Evolutionary conservation across 2,329 filamentous ascomycete genomes (phyloP).

Genomic region (Ilyonectria mors-panacis): DNA sequence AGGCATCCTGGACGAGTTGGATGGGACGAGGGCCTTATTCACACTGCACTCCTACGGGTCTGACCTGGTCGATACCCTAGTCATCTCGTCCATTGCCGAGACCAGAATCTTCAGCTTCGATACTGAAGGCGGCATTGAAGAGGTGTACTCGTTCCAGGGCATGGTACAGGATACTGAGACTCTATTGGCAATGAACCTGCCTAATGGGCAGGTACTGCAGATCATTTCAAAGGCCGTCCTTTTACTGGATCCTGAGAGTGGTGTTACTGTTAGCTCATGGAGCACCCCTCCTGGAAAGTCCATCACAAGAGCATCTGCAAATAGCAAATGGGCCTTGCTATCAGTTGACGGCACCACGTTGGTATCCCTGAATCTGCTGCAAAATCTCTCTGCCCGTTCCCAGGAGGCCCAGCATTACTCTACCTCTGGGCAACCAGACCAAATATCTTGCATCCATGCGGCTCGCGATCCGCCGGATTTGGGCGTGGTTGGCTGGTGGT

Average conservation of each 20-base stretch:
- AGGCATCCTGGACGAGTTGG: constrained; percentile 85
- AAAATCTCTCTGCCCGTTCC: constrained; percentile 70
- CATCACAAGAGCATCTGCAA: constrained; percentile 86
- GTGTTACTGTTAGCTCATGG: constrained; percentile 73
- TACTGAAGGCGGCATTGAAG: constrained; percentile 83
- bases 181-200: constrained; percentile 77
- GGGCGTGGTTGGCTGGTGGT: constrained; percentile 90
- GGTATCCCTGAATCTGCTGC: constrained; percentile 75
- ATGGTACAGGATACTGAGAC: constrained; percentile 80
- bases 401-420: constrained; percentile 72
- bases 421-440: constrained; percentile 63
- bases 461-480: constrained; percentile 74
- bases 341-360: constrained; percentile 83
- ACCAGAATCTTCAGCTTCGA: constrained; percentile 88
- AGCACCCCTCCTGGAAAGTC: constrained; percentile 61
- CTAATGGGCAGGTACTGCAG: constrained; percentile 78
- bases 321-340: constrained; percentile 77
- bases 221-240: constrained; percentile 77
- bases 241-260: constrained; percentile 73
- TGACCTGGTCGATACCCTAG: constrained; percentile 75
- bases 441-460: constrained; percentile 88
- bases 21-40: constrained; percentile 81
- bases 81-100: constrained; percentile 86
- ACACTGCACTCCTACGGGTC: constrained; percentile 69
- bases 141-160: constrained; percentile 82